Base-by-base conservation (phyloP, 768 basidiomycete species). In the Lentinula sp. region DNA sequence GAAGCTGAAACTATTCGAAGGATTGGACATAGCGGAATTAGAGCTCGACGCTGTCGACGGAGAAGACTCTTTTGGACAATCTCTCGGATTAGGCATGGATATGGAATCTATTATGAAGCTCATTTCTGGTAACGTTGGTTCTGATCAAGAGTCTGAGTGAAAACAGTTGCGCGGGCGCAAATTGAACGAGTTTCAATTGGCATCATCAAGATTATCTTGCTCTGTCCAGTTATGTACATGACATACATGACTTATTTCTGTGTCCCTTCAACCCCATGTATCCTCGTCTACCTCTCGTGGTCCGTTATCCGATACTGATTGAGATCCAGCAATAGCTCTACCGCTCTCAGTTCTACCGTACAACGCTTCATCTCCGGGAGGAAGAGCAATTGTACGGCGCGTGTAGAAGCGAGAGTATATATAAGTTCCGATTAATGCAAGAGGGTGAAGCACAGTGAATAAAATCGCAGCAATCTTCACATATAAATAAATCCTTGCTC, bases 371-470 rank as follows among this genome's bases (percentile, higher is more conserved):
- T 60, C 59, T 3, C 28, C 59, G 11, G 48, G 37, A 23, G 50
- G 50, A 2, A 60, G 37, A n/a, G 15, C 37, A 9, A 50, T 23
- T 10, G 28, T 21, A 31, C 49, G 45, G 8, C 59, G 32, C 40
- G 28, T 37, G 39, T 42, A 42, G 50, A 60, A 60, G 11, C 18
- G 13, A 18, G 35, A 51, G 35, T 60, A 43, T 10, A 60, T 50
- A 1, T 50, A 51, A 13, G 59, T 18, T 6, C 49, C 59, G 37
- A 60, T 6, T n/a, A 60, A 45, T 11, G 59, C 48, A 34, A 60
- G 48, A 15, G 59, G 59, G 23, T 60, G 59, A 28, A 60, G 59
- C 7, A 60, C 50, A 15, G 59, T 60, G 50, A 60, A 60, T 31
- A 60, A 52, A 13, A 60, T 60, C 23, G 59, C 59, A 16, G 39